A percentile compares a stretch with the other conserved stretches of the same genome.
Conservation (phyloP, 306 rosid species). For the Quercus robur region DNA sequence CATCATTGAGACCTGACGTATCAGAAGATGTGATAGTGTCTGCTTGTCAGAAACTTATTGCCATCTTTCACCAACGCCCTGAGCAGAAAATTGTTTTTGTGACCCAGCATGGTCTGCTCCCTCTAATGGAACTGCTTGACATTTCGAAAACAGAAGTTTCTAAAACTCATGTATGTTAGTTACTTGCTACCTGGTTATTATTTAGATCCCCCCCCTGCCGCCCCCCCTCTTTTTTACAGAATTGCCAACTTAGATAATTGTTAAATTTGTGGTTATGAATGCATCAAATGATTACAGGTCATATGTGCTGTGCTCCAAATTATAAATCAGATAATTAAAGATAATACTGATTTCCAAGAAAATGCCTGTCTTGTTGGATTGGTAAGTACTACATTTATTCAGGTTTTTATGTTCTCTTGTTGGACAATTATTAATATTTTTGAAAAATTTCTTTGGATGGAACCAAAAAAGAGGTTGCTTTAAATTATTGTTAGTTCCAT, state of each 20-base stretch:
- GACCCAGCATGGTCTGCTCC: slow-evolving; percentile 93
- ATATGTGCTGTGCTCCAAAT: slow-evolving; percentile 97
- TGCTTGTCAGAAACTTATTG: slow-evolving; percentile 82
- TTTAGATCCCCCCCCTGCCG: neutral
- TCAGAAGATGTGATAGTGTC: slow-evolving; percentile 84
- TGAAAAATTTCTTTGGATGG: slow-evolving; percentile 6
- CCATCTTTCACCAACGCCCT: slow-evolving; percentile 78
- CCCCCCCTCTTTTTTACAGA: neutral
- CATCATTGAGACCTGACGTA: slow-evolving; percentile 79
- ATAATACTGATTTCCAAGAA: slow-evolving; percentile 88
- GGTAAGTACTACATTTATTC: slow-evolving; percentile 50
- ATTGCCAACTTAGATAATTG: slow-evolving; percentile 12
- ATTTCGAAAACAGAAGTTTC: slow-evolving; percentile 85
- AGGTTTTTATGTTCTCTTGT: slow-evolving; percentile 14
- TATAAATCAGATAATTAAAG: slow-evolving; percentile 84
- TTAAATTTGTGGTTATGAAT: slow-evolving; percentile 8
- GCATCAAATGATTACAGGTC: slow-evolving; percentile 47
- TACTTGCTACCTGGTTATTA: slow-evolving; percentile 10
- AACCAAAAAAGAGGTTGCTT: slow-evolving; percentile 2
- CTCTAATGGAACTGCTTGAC: slow-evolving; percentile 85
- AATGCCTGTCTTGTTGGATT: slow-evolving; percentile 97
- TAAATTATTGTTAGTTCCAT: neutral
- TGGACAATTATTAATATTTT: slow-evolving; percentile 3
- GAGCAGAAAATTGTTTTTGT: slow-evolving; percentile 95
- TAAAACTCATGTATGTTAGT: slow-evolving; percentile 72